Percentiles rank a stretch among this genome's conserved stretches.
These are phyloP conservation scores for Stephania cephalantha DNA, from an alignment of 164 flowering plant species.

Conservation along the genomic window DNA sequence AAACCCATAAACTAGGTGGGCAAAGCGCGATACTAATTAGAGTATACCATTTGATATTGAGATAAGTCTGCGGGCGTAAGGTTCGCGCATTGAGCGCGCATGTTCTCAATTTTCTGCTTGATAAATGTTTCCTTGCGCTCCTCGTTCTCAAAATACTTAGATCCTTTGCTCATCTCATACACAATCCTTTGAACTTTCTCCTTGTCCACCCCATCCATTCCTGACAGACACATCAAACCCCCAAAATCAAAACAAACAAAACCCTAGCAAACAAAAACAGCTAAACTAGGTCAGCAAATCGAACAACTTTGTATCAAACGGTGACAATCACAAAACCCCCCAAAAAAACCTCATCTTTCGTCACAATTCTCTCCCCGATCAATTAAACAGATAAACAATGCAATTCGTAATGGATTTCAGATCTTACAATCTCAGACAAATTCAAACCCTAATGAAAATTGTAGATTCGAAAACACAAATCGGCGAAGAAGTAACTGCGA, in stretches of 20 bases:
- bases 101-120: constrained; percentile 57
- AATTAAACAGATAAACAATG: background rate
- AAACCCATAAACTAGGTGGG: background rate
- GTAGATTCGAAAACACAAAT: background rate
- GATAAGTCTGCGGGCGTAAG: constrained; percentile 52
- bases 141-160: constrained; percentile 89
- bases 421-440: background rate
- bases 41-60: constrained; percentile 60
- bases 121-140: constrained; percentile 71
- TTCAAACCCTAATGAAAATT: background rate
- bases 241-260: background rate
- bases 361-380: background rate
- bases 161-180: constrained; percentile 98
- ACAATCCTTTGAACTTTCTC: constrained; percentile 85
- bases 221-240: constrained; percentile 29
- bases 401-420: background rate
- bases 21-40: background rate
- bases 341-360: background rate
- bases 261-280: background rate
- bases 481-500: background rate
- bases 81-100: constrained; percentile 54
- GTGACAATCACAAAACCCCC: background rate
- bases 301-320: background rate
- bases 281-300: background rate
- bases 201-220: constrained; percentile 98